These are phyloP conservation scores for Ceratobasidium sp. DNA, from an alignment of 1,284 basidiomycete species.

Conservation along the genomic window DNA sequence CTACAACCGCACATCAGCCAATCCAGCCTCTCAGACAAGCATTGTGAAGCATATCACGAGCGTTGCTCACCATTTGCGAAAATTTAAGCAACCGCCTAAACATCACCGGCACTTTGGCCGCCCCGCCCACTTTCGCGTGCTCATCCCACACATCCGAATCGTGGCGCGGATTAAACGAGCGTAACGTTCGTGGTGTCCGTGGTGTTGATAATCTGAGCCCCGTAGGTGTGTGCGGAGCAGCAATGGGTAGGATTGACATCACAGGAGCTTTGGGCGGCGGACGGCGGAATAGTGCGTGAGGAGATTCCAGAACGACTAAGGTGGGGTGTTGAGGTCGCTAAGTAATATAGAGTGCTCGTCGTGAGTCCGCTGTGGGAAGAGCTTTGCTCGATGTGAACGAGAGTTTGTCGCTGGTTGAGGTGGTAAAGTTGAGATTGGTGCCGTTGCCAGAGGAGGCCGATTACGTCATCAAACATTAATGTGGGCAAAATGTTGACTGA, in stretches of 20 bases:
- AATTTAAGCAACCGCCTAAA: slow-evolving; percentile 81
- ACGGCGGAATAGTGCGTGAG: background rate
- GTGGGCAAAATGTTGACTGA: no score
- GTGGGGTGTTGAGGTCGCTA: background rate
- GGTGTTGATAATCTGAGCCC: slow-evolving; percentile 3
- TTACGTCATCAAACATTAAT: background rate
- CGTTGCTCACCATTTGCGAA: slow-evolving; percentile 77
- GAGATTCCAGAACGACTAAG: slow-evolving; percentile 1
- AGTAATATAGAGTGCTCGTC: background rate
- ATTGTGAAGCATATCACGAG: no score
- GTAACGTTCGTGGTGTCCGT: slow-evolving; percentile 2
- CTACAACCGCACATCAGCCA: slow-evolving; percentile 57
- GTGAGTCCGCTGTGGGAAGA: background rate
- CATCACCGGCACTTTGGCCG: slow-evolving; percentile 73
- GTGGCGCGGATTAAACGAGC: slow-evolving; percentile 20
- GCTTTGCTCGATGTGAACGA: background rate
- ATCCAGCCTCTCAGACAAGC: no score
- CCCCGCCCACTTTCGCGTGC: slow-evolving; percentile 57
- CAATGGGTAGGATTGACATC: slow-evolving; percentile 40
- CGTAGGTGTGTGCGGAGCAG: slow-evolving; percentile 17
- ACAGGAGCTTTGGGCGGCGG: background rate
- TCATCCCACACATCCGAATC: slow-evolving; percentile 10
- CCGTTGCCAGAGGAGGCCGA: background rate
- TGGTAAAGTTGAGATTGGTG: background rate
- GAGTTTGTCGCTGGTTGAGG: background rate